Evolutionary conservation across 2,329 filamentous ascomycete genomes (phyloP), one percentile per base, ranked within the genome.

Genomic region (Calonectria pauciramosa): DNA sequence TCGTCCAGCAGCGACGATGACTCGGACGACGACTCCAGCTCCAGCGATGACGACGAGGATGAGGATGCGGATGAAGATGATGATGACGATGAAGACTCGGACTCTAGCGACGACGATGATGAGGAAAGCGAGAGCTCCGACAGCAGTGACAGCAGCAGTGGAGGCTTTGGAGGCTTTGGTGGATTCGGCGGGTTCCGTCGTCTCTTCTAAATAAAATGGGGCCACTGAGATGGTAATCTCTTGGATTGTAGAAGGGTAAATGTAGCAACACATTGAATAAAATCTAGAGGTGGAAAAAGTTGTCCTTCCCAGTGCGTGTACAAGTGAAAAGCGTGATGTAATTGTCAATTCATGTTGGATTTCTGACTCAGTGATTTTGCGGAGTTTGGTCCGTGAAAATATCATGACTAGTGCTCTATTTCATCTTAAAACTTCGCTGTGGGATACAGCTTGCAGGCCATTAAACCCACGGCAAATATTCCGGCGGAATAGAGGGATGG

Each of bases 101-200:
- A 41, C 36, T 26, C 13, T 20, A 14, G 9, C 14, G n/a, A 41
- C 2, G 59, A 26, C 18, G 59, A 93, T 5, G 59, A 64, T 4
- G 59, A 64, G 23, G 59, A 64, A 14, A 44, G 26, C 36, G 59
- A 64, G 36, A 44, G 38, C 18, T 16, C 49, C 13, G 6, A 30
- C 11, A 26, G 34, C 34, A 34, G 34, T n/a, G 41, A 47, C 44
- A 47, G 44, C 44, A 23, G 44, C 44, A n/a, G 44, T 8, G 44
- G 44, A 23, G n/a, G 44, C n/a, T 47, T 47, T 23, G 44, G 44
- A 1, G 44, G 44, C 20, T 47, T 47, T 18, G 36, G 34, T 11
- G 56, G 56, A 6, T 63, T 63, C 23, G 34, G 56, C 10, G 56
- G 56, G 30, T 63, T 63, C 56, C 34, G 26, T 18, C 34, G 44